phyloP scores from a whole-genome alignment of 768 basidiomycete genomes.

The Tubosaeta sp. region DNA sequence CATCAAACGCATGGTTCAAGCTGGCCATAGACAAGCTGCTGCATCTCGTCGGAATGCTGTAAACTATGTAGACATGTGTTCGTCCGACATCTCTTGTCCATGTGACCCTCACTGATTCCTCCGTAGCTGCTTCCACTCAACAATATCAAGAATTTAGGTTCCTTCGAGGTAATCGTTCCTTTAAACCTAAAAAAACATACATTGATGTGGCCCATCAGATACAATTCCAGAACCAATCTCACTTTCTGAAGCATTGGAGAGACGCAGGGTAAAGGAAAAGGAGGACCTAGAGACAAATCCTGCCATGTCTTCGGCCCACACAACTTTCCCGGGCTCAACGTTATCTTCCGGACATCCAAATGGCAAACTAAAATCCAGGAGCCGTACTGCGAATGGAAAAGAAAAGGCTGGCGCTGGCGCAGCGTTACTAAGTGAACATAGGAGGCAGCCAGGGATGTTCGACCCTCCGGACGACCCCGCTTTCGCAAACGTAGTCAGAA shows the following conservation, averaged over 20 bases:
- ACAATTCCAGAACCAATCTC: slow-evolving; percentile 62
- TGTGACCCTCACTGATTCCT: slow-evolving; percentile 3
- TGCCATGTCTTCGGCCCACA: slow-evolving; percentile 38
- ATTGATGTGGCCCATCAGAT: slow-evolving; percentile 38
- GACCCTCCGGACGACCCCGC: slow-evolving; percentile 20
- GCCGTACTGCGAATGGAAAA: slow-evolving; percentile 33
- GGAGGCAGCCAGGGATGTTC: slow-evolving; percentile 13
- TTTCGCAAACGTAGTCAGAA: slow-evolving; percentile 22
- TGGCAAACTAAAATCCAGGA: slow-evolving; percentile 39
- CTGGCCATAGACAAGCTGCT: slow-evolving; percentile 62
- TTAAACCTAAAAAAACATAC: background rate
- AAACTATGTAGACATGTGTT: slow-evolving; percentile 75
- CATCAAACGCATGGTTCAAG: slow-evolving; percentile 68
- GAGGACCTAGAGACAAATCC: slow-evolving; percentile 59
- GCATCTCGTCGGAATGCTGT: slow-evolving; percentile 55
- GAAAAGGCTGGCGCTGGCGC: slow-evolving; percentile 30
- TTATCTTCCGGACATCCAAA: slow-evolving; percentile 18
- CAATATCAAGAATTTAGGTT: slow-evolving; percentile 70
- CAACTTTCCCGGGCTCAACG: slow-evolving; percentile 23
- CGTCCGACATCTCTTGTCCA: slow-evolving; percentile 19
- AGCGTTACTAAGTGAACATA: slow-evolving; percentile 23
- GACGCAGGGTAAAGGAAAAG: slow-evolving; percentile 49
- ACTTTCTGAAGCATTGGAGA: slow-evolving; percentile 54
- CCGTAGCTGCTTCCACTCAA: slow-evolving; percentile 51
- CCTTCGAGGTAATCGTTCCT: slow-evolving; percentile 48